Evolutionary conservation across 306 rosid genomes (phyloP).

Genomic region (Rosa chinensis): DNA sequence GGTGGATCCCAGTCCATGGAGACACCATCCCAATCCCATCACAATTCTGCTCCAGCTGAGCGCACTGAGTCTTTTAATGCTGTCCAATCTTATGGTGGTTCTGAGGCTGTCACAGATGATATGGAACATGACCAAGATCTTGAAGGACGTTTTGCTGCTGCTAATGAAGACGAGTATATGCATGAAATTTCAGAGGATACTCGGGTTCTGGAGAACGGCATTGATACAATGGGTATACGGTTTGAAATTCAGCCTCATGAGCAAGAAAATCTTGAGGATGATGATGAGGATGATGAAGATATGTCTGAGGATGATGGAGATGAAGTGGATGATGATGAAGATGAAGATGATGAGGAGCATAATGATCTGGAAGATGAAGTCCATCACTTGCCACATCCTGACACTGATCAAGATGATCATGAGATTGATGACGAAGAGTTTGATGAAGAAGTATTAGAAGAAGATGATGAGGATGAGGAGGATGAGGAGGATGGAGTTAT

Average conservation of each 20-base stretch:
- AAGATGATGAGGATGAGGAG: constrained; percentile 94
- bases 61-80: constrained; percentile 59
- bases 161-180: constrained; percentile 81
- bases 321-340: constrained; percentile 84
- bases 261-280: constrained; percentile 79
- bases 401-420: constrained; percentile 92
- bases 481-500: constrained; percentile 95
- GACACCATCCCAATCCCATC: constrained; percentile 60
- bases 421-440: constrained; percentile 91
- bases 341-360: constrained; percentile 89
- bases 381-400: constrained; percentile 89
- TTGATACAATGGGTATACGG: constrained; percentile 60
- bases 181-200: constrained; percentile 75
- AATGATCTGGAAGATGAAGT: constrained; percentile 87
- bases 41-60: constrained; percentile 52
- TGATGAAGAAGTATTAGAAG: constrained; percentile 92
- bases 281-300: constrained; percentile 82
- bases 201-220: constrained; percentile 62
- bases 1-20: constrained; percentile 64
- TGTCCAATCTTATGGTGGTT: constrained; percentile 72
- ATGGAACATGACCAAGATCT: constrained; percentile 98
- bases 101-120: constrained; percentile 90
- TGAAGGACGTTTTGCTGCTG: constrained; percentile 66
- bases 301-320: constrained; percentile 96
- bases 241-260: constrained; percentile 80